Percentiles rank a stretch among this genome's conserved stretches.
These are phyloP conservation scores for Fusarium xylarioides DNA, from an alignment of 2,329 filamentous ascomycete species.

Conservation along the genomic window DNA sequence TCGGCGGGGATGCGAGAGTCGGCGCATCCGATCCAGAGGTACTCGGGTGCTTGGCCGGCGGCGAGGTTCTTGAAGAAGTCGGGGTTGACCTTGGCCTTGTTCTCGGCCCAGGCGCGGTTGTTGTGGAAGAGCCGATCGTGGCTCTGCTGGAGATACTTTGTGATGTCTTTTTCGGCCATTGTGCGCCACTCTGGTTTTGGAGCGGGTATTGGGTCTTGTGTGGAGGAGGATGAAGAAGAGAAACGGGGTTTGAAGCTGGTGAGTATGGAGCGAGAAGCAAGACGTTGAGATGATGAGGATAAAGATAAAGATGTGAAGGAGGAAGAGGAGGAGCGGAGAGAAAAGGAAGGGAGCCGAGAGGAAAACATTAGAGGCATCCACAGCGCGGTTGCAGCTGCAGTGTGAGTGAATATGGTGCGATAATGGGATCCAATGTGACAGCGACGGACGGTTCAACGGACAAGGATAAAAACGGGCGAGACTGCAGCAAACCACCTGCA, in stretches of 20 bases:
- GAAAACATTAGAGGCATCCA: constrained; percentile 39
- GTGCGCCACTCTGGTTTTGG: constrained; percentile 34
- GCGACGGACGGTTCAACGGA: neutral
- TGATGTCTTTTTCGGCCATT: constrained; percentile 55
- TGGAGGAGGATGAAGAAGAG: neutral
- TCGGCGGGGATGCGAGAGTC: constrained; percentile 94
- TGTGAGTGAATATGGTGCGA: constrained; percentile 10
- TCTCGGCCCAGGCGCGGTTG: constrained; percentile 72
- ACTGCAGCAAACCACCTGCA: constrained; percentile 20
- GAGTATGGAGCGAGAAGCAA: neutral
- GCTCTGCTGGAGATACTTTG: constrained; percentile 67
- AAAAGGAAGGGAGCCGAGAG: constrained; percentile 33
- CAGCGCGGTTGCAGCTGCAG: neutral
- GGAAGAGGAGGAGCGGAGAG: constrained; percentile 12
- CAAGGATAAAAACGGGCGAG: constrained; percentile 12
- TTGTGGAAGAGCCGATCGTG: constrained; percentile 75
- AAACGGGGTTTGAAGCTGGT: constrained; percentile 15
- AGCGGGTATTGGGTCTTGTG: constrained; percentile 5
- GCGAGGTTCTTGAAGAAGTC: constrained; percentile 72
- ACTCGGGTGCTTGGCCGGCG: constrained; percentile 73
- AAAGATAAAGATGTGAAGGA: constrained; percentile 19
- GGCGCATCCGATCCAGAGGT: constrained; percentile 90
- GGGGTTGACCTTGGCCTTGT: constrained; percentile 66
- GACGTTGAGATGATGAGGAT: neutral
- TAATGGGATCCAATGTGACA: constrained; percentile 15